Evolutionary conservation across 2,329 filamentous ascomycete species (phyloP), one percentile per base, ranked within the genome.

Genomic region (Metarhizium robertsii): DNA sequence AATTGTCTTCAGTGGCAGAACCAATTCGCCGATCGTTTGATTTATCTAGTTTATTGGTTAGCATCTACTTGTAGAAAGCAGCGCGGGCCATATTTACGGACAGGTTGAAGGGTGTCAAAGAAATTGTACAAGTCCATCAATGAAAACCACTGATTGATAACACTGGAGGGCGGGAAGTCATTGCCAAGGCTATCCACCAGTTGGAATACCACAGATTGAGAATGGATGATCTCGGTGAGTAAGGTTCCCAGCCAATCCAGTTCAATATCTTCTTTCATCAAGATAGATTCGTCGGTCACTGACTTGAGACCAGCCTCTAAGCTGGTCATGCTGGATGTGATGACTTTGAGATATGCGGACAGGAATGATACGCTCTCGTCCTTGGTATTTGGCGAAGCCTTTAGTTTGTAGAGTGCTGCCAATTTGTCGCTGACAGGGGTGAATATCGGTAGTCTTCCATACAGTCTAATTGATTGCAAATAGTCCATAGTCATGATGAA

Each of bases 121-220:
- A 95, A 96, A 52, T 72, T 74, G 64, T 82, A 85, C 14, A 81
- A 75, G 46, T 79, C 75, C 77, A 92, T 85, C 52, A 92, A 72
- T n/a, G 78, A 73, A 62, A 92, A 90, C 90, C 90, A 95, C 60
- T 81, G 76, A 43, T 81, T 73, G 18, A 91, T 76, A 6, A 84
- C 69, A 14, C 78, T 73, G 18, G 81, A 76, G 16, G 83, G 75
- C 13, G 83, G 75, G 62, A 88, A 80, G 50, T 76, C 69, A 18
- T 72, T 72, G 42, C 75, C 68, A 52, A 79, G 77, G 50, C 80
- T 72, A 59, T 88, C 85, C 38, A 90, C 71, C n/a, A 88, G 76
- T 61, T 90, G 79, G 62, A 92, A 88, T 29, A 90, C 73, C 16
- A 91, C 76, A 51, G 90, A 85, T 69, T 94, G 75, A 45, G 86